Evolutionary conservation across 2,329 filamentous ascomycete species (phyloP).

Genomic region (Botrytis tulipae): DNA sequence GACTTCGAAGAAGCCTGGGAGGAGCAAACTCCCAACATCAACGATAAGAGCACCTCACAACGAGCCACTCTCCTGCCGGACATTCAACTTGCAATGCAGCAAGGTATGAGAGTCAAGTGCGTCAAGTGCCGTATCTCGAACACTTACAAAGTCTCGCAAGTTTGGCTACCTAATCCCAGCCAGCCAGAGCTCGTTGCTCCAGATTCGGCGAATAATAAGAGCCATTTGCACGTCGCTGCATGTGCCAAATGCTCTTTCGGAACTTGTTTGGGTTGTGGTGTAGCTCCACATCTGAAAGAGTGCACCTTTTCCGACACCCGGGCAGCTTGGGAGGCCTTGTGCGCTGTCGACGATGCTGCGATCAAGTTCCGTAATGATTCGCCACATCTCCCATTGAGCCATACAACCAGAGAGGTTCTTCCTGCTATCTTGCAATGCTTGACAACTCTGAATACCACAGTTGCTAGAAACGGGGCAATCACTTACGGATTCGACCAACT

Average conservation of each 20-base stretch:
- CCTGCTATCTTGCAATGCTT: background rate
- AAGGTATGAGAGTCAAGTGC: background rate
- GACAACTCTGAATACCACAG: background rate
- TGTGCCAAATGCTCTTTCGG: background rate
- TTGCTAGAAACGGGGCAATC: background rate
- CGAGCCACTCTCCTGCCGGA: fast-evolving
- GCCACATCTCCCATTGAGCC: background rate
- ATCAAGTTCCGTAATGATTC: background rate
- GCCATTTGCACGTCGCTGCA: background rate
- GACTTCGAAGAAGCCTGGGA: slow-evolving; percentile 2
- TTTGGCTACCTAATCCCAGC: background rate
- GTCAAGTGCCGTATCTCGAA: background rate
- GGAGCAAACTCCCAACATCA: background rate
- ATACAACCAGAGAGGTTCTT: background rate
- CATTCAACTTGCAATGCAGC: background rate
- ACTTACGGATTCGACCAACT: background rate
- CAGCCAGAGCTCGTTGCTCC: background rate
- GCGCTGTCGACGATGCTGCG: background rate
- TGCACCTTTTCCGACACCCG: background rate
- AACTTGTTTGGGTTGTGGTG: background rate
- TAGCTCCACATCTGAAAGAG: background rate
- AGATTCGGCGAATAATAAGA: background rate
- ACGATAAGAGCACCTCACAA: background rate
- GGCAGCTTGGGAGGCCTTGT: background rate
- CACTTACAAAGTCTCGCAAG: background rate